Percentiles rank a stretch among this genome's conserved stretches.
Conservation (phyloP, 495 filamentous ascomycete species). For the Annulohypoxylon maeteangense region DNA sequence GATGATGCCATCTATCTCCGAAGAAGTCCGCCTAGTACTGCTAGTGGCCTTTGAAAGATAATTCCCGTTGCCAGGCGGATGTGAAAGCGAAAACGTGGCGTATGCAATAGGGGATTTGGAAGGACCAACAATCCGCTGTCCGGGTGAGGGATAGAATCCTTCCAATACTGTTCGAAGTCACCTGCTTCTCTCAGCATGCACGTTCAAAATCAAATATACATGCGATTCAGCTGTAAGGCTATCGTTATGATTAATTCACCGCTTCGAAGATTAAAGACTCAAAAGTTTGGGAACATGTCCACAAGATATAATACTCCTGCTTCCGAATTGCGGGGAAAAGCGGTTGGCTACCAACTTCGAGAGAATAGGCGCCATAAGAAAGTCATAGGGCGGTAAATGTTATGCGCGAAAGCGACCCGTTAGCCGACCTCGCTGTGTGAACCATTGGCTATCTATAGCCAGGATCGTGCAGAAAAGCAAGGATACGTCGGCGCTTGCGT, state of each 20-base stretch:
- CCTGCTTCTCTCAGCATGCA: conserved; percentile 27
- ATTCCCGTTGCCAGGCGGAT: conserved; percentile 14
- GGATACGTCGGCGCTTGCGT: conserved; percentile 49
- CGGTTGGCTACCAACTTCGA: neutral
- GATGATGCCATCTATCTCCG: conserved; percentile 13
- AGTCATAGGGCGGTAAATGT: conserved; percentile 34
- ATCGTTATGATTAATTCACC: conserved; percentile 30
- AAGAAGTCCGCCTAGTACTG: conserved; percentile 5
- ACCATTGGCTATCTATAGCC: conserved; percentile 44
- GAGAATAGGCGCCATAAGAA: conserved; percentile 41
- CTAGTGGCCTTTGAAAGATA: neutral
- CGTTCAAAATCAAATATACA: conserved; percentile 5
- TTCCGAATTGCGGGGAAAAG: conserved; percentile 42
- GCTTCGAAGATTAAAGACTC: conserved; percentile 12
- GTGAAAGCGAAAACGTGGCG: conserved; percentile 32
- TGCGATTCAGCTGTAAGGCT: conserved; percentile 3
- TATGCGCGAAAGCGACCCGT: conserved; percentile 39
- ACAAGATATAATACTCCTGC: conserved; percentile 11
- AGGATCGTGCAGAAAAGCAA: conserved; percentile 41
- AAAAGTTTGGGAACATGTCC: conserved; percentile 12
- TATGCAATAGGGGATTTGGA: conserved; percentile 29
- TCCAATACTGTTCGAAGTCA: conserved; percentile 19
- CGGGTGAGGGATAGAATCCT: conserved; percentile 19
- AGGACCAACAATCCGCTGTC: conserved; percentile 17
- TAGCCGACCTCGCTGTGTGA: conserved; percentile 44